Conservation (phyloP, 768 basidiomycete species). For the Pholiota microspora region DNA sequence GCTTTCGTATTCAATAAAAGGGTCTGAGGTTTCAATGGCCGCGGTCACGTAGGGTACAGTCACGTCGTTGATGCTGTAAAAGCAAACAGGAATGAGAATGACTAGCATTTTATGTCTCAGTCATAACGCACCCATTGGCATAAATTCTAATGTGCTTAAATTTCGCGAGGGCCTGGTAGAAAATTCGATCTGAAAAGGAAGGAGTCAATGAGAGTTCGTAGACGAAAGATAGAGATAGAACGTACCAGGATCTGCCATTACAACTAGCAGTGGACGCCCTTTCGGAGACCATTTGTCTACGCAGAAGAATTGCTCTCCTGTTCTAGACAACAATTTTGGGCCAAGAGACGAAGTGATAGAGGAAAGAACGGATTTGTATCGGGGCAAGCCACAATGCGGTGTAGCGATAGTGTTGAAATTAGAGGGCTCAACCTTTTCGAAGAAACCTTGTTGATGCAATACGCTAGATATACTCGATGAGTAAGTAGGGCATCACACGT, state of each 20-base stretch:
- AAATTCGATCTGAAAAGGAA: constrained; percentile 54
- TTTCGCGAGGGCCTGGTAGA: constrained; percentile 65
- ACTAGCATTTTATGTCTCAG: background rate
- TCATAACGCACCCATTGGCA: constrained; percentile 78
- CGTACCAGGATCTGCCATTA: constrained; percentile 79
- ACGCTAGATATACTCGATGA: constrained; percentile 38
- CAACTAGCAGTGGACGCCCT: constrained; percentile 66
- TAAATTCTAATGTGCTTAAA: constrained; percentile 76
- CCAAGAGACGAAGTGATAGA: constrained; percentile 54
- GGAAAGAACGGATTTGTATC: constrained; percentile 60
- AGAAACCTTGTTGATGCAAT: constrained; percentile 67
- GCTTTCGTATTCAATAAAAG: constrained; percentile 52
- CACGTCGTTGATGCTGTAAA: constrained; percentile 58
- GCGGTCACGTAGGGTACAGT: constrained; percentile 86
- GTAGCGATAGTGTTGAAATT: constrained; percentile 87
- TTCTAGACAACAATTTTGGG: constrained; percentile 68
- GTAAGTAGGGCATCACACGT: background rate
- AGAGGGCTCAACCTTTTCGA: constrained; percentile 64
- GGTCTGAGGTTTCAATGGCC: constrained; percentile 66
- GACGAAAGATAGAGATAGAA: background rate
- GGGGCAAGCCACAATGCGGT: constrained; percentile 75
- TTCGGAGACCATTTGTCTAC: constrained; percentile 69
- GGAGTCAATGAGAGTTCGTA: background rate
- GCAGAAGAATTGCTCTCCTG: constrained; percentile 78
- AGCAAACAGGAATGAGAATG: background rate